Evolutionary conservation across 2,329 filamentous ascomycete species (phyloP), one percentile per base, ranked within the genome.

Genomic region (Penicillium crustosum): DNA sequence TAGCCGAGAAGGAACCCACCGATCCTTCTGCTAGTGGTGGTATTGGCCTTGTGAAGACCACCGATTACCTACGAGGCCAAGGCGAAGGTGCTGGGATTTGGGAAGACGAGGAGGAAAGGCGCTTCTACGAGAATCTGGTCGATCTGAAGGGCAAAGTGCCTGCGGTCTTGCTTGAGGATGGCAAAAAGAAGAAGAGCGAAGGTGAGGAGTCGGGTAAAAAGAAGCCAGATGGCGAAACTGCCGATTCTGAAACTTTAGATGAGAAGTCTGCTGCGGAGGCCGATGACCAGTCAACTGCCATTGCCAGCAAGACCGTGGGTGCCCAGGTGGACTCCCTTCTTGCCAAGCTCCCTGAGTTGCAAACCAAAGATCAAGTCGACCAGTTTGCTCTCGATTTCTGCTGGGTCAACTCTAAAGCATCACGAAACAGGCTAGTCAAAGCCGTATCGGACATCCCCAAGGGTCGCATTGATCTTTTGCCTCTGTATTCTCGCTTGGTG

Each of bases 351-450:
- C 92, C 93, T 0, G 93, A 97, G 60, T 80, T 99, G 52, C 93
- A 90, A 38, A 93, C 85, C 69, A 97, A 97, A 71, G 95, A 99
- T 50, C 81, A 87, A 50, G 91, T 97, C 54, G 94, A 99, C 70
- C 89, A 97, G 73, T 87, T 90, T 47, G 94, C 95, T 8, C 89
- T 97, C 61, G 93, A 97, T 70, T 99, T 99, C 71, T 97, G 94
- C 77, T 99, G 97, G 70, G 81, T 99, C 59, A 99, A 99, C 73
- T 99, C 94, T 1, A 99, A 99, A 72, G 94, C 94, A 10, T 99
- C 95, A 0, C 87, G 95, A 33, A 99, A 99, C 73, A 86, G 94
- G 49, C 83, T 99, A 2, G 83, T 97, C 72, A 97, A 97, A 75
- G 90, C 92, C 31, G 80, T 99, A 45, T 93, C 95, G 47, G 94